Evolutionary conservation across 441 rosid genomes (phyloP).

Genomic region (Corymbia calophylla): DNA sequence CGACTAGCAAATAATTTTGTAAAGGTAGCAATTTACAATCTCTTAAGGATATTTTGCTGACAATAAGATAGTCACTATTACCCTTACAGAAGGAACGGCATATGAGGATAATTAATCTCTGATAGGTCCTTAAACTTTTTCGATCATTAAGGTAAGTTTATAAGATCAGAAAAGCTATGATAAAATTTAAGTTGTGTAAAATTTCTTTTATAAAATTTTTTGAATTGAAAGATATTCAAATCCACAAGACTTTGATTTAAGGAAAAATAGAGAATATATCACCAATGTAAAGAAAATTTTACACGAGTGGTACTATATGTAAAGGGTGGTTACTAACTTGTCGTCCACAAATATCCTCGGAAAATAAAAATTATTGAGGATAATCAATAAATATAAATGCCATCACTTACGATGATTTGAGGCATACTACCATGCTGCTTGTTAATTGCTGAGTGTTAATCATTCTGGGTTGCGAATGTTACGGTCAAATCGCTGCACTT

Average conservation of each 20-base stretch:
- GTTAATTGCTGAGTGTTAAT: no score
- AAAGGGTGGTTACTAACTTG: not conserved
- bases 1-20: not conserved
- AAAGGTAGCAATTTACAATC: not conserved
- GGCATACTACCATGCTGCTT: not conserved
- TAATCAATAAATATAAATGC: not conserved
- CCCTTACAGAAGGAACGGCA: not conserved
- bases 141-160: not conserved
- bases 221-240: not conserved
- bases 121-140: not conserved
- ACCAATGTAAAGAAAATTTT: not conserved
- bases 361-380: not conserved
- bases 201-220: not conserved
- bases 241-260: not conserved
- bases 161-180: not conserved
- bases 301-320: not conserved
- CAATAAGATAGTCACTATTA: not conserved
- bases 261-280: not conserved
- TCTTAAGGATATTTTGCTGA: not conserved
- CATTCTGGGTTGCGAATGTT: not conserved
- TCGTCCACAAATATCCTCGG: not conserved
- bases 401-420: not conserved
- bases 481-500: not conserved
- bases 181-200: not conserved
- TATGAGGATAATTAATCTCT: not conserved